These are phyloP conservation scores for Candida dubliniensis DNA, from an alignment of 1,139 yeast genomes.

Conservation along the genomic window DNA sequence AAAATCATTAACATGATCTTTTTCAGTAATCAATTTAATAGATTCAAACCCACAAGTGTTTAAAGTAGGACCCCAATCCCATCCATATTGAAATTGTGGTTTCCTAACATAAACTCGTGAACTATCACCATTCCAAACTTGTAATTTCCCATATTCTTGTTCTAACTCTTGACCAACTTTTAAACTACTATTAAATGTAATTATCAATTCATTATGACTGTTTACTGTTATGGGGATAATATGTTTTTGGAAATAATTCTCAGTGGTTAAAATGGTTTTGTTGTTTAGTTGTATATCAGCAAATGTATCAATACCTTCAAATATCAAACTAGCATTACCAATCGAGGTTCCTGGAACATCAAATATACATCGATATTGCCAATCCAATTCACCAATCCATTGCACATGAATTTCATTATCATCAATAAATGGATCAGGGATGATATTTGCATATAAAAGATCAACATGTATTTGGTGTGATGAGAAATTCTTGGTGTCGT, in stretches of 20 bases:
- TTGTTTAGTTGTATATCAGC: constrained; percentile 40
- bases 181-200: constrained; percentile 26
- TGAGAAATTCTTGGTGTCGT: neutral
- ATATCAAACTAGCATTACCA: constrained; percentile 20
- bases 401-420: constrained; percentile 41
- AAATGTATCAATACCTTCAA: constrained; percentile 48
- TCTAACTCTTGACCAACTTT: constrained; percentile 21
- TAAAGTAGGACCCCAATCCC: constrained; percentile 60
- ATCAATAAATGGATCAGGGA: constrained; percentile 46
- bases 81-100: constrained; percentile 57
- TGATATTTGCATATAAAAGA: constrained; percentile 31
- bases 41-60: constrained; percentile 49
- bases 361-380: constrained; percentile 36
- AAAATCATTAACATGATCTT: constrained; percentile 19
- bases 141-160: constrained; percentile 18
- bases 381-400: constrained; percentile 47
- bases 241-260: constrained; percentile 39
- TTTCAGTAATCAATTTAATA: constrained; percentile 29
- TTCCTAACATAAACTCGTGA: constrained; percentile 46
- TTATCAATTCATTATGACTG: constrained; percentile 18
- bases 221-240: constrained; percentile 15
- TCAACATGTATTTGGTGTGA: constrained; percentile 37
- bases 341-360: constrained; percentile 10
- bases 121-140: constrained; percentile 41
- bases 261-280: constrained; percentile 26